Evolutionary conservation across 139 green algal species (phyloP).

Genomic region (Penium margaritaceum): DNA sequence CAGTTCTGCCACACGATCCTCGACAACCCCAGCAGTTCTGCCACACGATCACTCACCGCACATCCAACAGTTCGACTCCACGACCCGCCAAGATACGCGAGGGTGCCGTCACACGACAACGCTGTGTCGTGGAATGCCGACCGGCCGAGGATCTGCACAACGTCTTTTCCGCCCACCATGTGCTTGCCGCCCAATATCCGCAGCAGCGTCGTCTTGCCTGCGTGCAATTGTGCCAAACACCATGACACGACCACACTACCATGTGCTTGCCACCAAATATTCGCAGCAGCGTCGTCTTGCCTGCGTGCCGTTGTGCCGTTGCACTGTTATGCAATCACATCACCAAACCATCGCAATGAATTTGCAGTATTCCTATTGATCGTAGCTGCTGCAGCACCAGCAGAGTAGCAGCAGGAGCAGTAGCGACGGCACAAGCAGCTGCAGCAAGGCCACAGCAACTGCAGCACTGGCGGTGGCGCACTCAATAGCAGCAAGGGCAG

Average conservation of each 20-base stretch:
- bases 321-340: no score
- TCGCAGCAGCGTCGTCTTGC: constrained; percentile 81
- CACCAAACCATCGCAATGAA: no score
- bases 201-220: constrained; percentile 77
- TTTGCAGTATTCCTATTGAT: no score
- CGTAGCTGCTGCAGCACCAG: no score
- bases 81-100: constrained; percentile 87
- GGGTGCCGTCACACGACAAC: constrained; percentile 67
- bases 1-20: background rate
- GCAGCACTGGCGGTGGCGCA: no score
- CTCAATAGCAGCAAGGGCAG: no score
- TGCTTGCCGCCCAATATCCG: constrained; percentile 89
- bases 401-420: no score
- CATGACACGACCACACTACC: no score
- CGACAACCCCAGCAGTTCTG: background rate
- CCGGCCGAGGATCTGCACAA: constrained; percentile 68
- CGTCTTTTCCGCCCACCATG: constrained; percentile 73
- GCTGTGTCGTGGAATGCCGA: constrained; percentile 84
- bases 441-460: no score
- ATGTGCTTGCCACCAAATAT: constrained; percentile 92
- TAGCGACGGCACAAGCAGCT: no score
- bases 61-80: constrained; percentile 91
- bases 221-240: no score
- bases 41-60: constrained; percentile 46
- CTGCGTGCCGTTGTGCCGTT: no score